phyloP scores from a whole-genome alignment of 2,329 filamentous ascomycete genomes.

The Phoma herbarum region DNA sequence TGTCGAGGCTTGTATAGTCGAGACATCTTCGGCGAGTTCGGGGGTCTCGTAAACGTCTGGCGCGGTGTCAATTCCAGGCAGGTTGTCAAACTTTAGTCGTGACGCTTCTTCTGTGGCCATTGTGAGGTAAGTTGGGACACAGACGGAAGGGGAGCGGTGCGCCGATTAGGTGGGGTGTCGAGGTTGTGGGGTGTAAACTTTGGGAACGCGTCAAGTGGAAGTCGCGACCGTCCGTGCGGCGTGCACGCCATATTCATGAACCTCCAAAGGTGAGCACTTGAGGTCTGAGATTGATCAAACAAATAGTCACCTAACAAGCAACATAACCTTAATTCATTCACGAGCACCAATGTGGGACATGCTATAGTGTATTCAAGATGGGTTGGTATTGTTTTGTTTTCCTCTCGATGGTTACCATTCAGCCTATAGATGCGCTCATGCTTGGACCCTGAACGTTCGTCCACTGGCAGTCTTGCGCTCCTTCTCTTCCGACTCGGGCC shows the following conservation, averaged over 20 bases:
- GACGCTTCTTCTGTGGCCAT: constrained; percentile 46
- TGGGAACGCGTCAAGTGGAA: constrained; percentile 30
- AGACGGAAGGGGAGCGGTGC: not conserved
- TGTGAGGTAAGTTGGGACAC: not conserved
- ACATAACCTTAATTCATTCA: not conserved
- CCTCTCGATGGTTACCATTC: not conserved
- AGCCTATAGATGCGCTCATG: constrained; percentile 23
- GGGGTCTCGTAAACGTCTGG: constrained; percentile 98
- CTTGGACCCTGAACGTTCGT: constrained; percentile 81
- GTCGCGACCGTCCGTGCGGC: constrained; percentile 30
- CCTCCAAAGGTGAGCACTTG: not conserved
- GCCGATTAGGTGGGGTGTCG: constrained; percentile 8
- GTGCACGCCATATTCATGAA: not conserved
- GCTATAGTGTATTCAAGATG: not conserved
- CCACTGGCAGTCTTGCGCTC: constrained; percentile 98
- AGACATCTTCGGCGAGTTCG: constrained; percentile 88
- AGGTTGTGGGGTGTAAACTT: constrained; percentile 18
- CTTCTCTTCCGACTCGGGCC: constrained; percentile 95
- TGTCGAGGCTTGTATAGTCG: constrained; percentile 70
- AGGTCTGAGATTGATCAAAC: not conserved
- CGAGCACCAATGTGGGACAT: not conserved
- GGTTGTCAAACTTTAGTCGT: constrained; percentile 59
- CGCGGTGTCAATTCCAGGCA: constrained; percentile 72
- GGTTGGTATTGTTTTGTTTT: constrained; percentile 5
- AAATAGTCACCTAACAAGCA: too few species aligned